Base-by-base conservation (phyloP, 352 stramenopile genomes). In the Pythium rhizo-oryzae region DNA sequence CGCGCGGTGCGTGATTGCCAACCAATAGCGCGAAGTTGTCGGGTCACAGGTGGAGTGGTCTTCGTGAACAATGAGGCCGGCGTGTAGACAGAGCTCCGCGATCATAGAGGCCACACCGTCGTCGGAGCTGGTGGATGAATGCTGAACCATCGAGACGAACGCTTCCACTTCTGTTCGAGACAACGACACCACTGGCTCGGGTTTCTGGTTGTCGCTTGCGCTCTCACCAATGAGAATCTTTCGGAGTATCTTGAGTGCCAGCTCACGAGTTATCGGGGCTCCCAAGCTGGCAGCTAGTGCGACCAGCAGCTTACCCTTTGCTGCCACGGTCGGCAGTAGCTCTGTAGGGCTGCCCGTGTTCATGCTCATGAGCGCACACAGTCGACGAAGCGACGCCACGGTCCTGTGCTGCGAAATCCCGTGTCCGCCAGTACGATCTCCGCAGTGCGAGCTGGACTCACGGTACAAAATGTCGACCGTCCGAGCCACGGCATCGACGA, bases 301-400 rank as follows among this genome's bases (percentile, higher is more conserved):
- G 25, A 68, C 41, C 43, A 72, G 21, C 46, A 72, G 44, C 28
- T 72, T 72, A 2, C 66, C 66, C 46, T 37, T 13, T 18, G 28
- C 18, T n/a, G 47, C 16, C 18, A 24, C 35, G 44, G 28, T 43
- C 16, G 49, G 43, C 18, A 61, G 15, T 16, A 61, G 11, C 1
- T 65, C 41, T 6, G 28, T 21, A 2, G 23, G 8, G 28, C 16
- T 8, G 18, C 44, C 44, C 1, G 28, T 13, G 4, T 63, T 33
- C 11, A 64, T 13, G 37, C 53, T 55, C 1, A 65, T 33, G 6
- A 72, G 21, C 11, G 56, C 39, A n/a, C 66, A 72, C 28, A 72
- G 37, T 18, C 33, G 51, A 23, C 33, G 28, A 1, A 72, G 59
- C 8, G n/a, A 12, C 15, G 25, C 53, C 7, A 49, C n/a, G 8